Conservation (phyloP, 2,329 filamentous ascomycete genomes). For the Botryosphaeria agaves region DNA sequence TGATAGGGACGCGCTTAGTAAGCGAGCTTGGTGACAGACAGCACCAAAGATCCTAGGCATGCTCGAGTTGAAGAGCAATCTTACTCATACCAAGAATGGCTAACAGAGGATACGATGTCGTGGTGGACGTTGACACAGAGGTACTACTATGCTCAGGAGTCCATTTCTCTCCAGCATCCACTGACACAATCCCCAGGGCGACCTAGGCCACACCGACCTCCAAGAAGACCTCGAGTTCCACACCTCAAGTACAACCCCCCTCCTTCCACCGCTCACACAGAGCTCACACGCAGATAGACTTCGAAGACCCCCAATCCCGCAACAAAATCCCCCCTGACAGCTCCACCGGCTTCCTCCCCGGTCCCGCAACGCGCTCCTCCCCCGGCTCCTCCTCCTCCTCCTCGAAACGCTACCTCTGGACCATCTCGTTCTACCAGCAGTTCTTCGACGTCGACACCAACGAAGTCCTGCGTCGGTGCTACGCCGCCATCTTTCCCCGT, state of each 20-base stretch:
- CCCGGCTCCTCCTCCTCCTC: slow-evolving; percentile 10
- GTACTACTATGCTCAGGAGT: slow-evolving; percentile 34
- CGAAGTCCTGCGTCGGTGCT: slow-evolving; percentile 73
- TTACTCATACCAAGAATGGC: too few species aligned
- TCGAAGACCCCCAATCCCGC: slow-evolving; percentile 37
- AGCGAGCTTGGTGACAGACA: too few species aligned
- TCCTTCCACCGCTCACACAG: slow-evolving; percentile 11
- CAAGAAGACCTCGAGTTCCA: slow-evolving; percentile 99
- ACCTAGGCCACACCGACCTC: slow-evolving; percentile 93
- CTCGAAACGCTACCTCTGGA: slow-evolving; percentile 78
- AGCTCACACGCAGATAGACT: slow-evolving; percentile 32
- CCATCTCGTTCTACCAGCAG: slow-evolving; percentile 82
- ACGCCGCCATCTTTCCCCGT: slow-evolving; percentile 74
- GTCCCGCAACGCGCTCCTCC: slow-evolving; percentile 7
- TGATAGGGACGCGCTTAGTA: too few species aligned
- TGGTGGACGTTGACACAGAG: slow-evolving; percentile 94
- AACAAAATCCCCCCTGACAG: slow-evolving; percentile 30
- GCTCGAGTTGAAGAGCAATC: too few species aligned
- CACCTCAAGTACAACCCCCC: slow-evolving; percentile 46
- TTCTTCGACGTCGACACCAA: slow-evolving; percentile 97
- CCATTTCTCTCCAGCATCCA: background rate
- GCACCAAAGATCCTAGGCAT: too few species aligned
- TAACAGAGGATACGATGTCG: slow-evolving; percentile 85
- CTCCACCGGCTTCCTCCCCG: slow-evolving; percentile 19
- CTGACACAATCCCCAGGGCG: slow-evolving; percentile 43